Evolutionary conservation across 2,329 filamentous ascomycete species (phyloP), one percentile per base, ranked within the genome.

Genomic region (Cyphellophora attinorum): DNA sequence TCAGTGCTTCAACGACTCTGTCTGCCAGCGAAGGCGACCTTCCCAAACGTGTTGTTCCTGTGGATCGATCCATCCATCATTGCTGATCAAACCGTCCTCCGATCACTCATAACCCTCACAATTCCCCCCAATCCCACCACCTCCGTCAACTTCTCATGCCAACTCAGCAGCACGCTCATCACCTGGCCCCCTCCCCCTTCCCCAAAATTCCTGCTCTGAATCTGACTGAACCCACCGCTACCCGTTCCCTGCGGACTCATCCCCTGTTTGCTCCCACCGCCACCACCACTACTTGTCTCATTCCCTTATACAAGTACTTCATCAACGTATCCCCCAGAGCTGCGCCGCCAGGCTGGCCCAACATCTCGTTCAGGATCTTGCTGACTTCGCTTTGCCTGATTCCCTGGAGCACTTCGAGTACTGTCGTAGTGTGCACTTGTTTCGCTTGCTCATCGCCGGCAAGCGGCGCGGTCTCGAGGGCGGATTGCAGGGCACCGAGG

Each of bases 71-170:
- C 27, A 16, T 29, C 10, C 18, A 5, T 10, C 27, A 11, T 28
- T 28, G 12, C 27, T 29, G 8, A 48, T 67, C 65, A 93, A 50
- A 93, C 89, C 51, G 82, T 91, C 54, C 91, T 79, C 67, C 89
- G 84, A 68, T 98, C 91, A 27, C 85, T 91, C 88, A 98, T 95
- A 47, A 85, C 85, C 51, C 91, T 76, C 44, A 86, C 84, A 61
- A 98, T 91, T 59, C 83, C 95, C 29, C 91, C 91, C 48, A 86
- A 70, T 15, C 91, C 91, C 23, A 86, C 85, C 53, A 95, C 79
- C 53, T 98, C 91, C 4, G 96, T 85, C 43, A 95, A 74, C 73
- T 95, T 98, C 69, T 98, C 91, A 57, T 98, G 91, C 91, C 91
- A 98, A 62, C 86, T 95, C 48, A 98, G 67, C 56, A 98, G 60